phyloP scores from a whole-genome alignment of 2,329 filamentous ascomycete genomes.

The Leptodontidium sp. region DNA sequence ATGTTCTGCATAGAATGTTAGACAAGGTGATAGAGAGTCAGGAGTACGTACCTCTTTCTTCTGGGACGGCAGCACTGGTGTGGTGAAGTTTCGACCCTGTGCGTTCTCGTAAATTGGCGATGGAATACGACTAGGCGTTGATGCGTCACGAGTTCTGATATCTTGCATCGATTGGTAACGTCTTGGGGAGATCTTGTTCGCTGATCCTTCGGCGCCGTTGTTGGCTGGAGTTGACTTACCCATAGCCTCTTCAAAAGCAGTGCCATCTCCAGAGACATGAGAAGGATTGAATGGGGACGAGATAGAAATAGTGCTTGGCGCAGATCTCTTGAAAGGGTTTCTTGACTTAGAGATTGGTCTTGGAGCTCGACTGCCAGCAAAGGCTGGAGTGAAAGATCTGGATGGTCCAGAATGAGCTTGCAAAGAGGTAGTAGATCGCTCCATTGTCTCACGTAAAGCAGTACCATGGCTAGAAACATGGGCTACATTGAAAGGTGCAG shows the following conservation, averaged over 20 bases:
- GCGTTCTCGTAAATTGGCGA: slow-evolving; percentile 14
- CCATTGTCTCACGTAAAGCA: neutral
- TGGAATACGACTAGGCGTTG: slow-evolving; percentile 29
- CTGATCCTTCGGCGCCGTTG: neutral
- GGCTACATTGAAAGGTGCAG: neutral
- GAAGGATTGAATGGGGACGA: neutral
- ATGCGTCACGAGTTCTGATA: slow-evolving; percentile 2
- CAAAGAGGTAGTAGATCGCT: neutral
- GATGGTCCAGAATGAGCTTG: neutral
- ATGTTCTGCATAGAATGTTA: slow-evolving; percentile 29
- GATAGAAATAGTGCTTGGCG: neutral
- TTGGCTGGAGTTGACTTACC: neutral
- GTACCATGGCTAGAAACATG: neutral
- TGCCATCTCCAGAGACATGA: neutral
- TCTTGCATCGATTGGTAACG: slow-evolving; percentile 20
- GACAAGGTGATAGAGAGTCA: neutral
- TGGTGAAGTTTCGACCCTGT: slow-evolving; percentile 28
- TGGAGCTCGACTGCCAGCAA: neutral
- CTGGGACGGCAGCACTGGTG: slow-evolving; percentile 28
- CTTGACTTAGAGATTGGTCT: neutral
- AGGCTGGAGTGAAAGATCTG: neutral
- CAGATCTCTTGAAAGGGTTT: slow-evolving; percentile 7
- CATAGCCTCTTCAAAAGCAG: slow-evolving; percentile 13
- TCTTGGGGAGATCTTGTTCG: slow-evolving; percentile 13
- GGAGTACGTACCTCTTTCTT: slow-evolving; percentile 34